phyloP scores from a whole-genome alignment of 1,284 basidiomycete genomes.

The Ganoderma leucocontextum region DNA sequence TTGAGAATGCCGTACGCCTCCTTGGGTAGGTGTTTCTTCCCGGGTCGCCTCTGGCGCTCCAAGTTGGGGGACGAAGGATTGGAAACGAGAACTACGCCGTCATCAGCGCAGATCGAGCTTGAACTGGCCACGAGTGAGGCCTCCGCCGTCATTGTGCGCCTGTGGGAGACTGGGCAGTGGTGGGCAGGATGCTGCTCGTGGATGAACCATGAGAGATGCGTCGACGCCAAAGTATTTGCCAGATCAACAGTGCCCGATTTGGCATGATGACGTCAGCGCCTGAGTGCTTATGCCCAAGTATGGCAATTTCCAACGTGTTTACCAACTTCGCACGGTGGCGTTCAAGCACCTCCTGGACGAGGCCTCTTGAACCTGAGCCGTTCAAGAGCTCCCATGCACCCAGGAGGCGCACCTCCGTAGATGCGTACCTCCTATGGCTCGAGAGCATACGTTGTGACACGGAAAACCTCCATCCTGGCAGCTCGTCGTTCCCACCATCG shows the following conservation, averaged over 20 bases:
- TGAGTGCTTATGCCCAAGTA: background rate
- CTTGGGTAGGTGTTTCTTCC: background rate
- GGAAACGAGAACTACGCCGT: background rate
- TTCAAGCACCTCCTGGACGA: no score
- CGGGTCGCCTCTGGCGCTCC: background rate
- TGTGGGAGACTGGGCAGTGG: background rate
- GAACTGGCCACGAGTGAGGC: background rate
- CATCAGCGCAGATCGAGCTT: background rate
- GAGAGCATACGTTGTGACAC: background rate
- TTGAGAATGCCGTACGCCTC: background rate
- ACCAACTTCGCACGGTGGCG: background rate
- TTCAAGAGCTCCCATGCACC: background rate
- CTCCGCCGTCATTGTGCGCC: background rate
- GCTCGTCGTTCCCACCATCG: background rate
- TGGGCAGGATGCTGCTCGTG: background rate
- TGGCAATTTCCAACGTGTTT: background rate
- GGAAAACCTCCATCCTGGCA: background rate
- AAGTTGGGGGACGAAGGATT: background rate
- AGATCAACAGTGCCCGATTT: no score
- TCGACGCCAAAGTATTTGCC: no score
- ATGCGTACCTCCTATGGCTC: background rate
- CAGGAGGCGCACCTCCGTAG: background rate
- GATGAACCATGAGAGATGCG: background rate
- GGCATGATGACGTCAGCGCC: background rate
- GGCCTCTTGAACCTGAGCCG: background rate